These are phyloP conservation scores for Phytophthora crassamura DNA, from an alignment of 352 stramenopile species.

Conservation along the genomic window DNA sequence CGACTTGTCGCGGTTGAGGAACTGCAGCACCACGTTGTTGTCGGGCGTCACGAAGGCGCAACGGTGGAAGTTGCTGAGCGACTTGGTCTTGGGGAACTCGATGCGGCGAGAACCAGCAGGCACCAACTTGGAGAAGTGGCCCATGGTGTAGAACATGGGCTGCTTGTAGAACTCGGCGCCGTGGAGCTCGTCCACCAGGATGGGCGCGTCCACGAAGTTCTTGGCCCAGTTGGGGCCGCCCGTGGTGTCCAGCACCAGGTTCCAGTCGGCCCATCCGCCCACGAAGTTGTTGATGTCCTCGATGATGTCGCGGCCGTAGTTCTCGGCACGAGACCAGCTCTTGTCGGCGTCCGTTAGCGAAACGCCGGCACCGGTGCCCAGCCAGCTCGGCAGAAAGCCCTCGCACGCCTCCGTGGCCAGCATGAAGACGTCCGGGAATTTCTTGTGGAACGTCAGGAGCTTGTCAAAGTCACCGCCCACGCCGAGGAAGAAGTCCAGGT, in stretches of 20 bases:
- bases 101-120: constrained; percentile 55
- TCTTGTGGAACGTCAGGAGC: constrained; percentile 57
- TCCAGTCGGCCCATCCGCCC: constrained; percentile 85
- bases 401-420: constrained; percentile 84
- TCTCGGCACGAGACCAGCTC: constrained; percentile 71
- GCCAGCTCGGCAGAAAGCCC: constrained; percentile 56
- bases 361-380: constrained; percentile 51
- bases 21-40: constrained; percentile 51
- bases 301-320: constrained; percentile 83
- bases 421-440: constrained; percentile 79
- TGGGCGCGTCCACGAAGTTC: constrained; percentile 71
- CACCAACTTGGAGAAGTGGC: constrained; percentile 68
- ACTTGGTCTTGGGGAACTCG: constrained; percentile 42
- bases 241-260: constrained; percentile 64
- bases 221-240: constrained; percentile 78
- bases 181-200: constrained; percentile 52
- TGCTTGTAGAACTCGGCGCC: constrained; percentile 64
- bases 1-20: constrained; percentile 49
- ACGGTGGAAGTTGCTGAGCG: constrained; percentile 42
- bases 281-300: constrained; percentile 79
- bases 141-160: constrained; percentile 70
- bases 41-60: constrained; percentile 59
- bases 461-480: constrained; percentile 54
- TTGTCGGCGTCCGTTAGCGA: constrained; percentile 53
- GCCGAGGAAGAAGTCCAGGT: constrained; percentile 63